Base-by-base conservation (phyloP, 148 eudicot species). In the Drosera capensis region DNA sequence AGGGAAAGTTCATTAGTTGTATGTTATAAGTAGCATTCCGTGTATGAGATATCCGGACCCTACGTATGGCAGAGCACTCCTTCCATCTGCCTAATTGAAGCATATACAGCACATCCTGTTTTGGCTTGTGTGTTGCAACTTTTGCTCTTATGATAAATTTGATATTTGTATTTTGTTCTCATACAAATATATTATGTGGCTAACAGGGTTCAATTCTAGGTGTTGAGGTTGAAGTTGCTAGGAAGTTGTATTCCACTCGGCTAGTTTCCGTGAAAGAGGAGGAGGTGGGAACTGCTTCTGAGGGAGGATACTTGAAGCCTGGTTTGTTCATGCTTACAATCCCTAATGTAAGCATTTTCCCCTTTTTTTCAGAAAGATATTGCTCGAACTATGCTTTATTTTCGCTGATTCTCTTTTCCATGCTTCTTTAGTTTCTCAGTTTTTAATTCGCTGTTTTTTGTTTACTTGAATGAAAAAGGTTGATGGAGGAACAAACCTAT, bases 171-270 rank as follows among this genome's bases (percentile, higher is more conserved):
- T 48, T 14, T 45, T 41, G 44, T 51, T 79, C 80, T 77, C 68
- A 73, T 74, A 59, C 64, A 56, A 58, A 70, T 47, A 34, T 46
- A 52, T 60, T 63, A 68, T 67, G 73, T 86, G 78, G 75, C 82
- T 84, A 80, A 80, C 94, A 90, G 95, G 97, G 97, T 80, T 84
- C 97, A 72, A 60, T 84, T 84, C 79, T 84, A 78, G 85, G 97
- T 80, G 69, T 84, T 52, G 80, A 84, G 68, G 75, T 80, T 60
- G 82, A 71, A 20, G 48, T 71, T 18, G 71, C 75, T 39, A 64
- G 78, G 52, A 80, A 64, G 62, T 71, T 73, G 52, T 84, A 73
- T 57, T 36, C 17, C 37, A 65, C 70, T 51, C 65, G 80, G 42
- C 52, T 80, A 39, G 65, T 67, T 51, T 49, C 58, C 17, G 13